Evolutionary conservation across 768 basidiomycete genomes (phyloP).

Genomic region (Pleurotus citrinopileatus): DNA sequence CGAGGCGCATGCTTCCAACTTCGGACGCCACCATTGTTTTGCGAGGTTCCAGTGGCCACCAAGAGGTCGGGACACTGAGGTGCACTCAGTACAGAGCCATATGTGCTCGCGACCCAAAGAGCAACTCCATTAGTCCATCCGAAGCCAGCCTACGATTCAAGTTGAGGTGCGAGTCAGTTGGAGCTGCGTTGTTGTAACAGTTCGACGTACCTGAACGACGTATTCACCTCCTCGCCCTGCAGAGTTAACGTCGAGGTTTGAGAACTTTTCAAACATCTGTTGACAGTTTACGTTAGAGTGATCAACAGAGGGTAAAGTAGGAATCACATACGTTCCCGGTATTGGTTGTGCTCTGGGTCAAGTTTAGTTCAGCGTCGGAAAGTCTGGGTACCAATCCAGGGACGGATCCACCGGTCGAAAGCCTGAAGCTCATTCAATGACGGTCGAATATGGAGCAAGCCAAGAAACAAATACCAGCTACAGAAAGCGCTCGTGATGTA

Average conservation of each 20-base stretch:
- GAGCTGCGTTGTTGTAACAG: no score
- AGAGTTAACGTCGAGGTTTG: constrained; percentile 70
- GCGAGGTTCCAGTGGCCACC: constrained; percentile 17
- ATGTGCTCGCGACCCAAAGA: constrained; percentile 71
- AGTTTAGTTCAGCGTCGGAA: constrained; percentile 65
- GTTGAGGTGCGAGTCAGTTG: no score
- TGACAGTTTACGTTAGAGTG: no score
- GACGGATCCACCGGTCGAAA: constrained; percentile 86
- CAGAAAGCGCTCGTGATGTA: constrained; percentile 83
- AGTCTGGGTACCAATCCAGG: constrained; percentile 65
- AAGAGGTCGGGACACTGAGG: constrained; percentile 60
- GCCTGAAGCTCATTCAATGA: no score
- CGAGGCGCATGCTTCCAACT: neutral
- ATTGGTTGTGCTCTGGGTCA: constrained; percentile 62
- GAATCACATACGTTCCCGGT: constrained; percentile 61
- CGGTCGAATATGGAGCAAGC: neutral
- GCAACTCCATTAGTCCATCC: constrained; percentile 88
- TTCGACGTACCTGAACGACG: constrained; percentile 73
- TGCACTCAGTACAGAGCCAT: constrained; percentile 54
- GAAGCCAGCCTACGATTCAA: constrained; percentile 77
- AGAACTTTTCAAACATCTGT: constrained; percentile 88
- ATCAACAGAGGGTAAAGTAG: neutral
- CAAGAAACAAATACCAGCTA: constrained; percentile 63
- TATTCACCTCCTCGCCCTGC: constrained; percentile 86
- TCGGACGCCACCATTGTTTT: constrained; percentile 10